These are phyloP conservation scores for Liriodendron chinense DNA, from an alignment of 164 flowering plant genomes.

Conservation along the genomic window DNA sequence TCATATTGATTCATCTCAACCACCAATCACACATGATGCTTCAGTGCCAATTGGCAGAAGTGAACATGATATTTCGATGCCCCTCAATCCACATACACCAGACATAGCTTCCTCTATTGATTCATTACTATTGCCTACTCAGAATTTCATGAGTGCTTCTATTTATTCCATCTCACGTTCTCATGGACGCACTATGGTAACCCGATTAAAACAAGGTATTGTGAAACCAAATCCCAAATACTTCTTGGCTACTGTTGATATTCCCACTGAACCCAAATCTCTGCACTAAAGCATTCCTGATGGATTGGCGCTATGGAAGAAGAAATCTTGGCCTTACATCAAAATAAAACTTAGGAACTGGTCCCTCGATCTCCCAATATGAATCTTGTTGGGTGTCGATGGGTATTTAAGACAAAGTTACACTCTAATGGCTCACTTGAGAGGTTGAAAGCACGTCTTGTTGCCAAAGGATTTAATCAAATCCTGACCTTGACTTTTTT, in stretches of 20 bases:
- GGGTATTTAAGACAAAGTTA: constrained; percentile 7
- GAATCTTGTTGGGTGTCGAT: not conserved
- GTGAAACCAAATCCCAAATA: not conserved
- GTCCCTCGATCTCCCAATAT: not conserved
- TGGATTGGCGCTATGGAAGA: not conserved
- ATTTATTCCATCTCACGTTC: no score
- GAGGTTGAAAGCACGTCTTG: not conserved
- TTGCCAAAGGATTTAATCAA: not conserved
- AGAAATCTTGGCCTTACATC: not conserved
- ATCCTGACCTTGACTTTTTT: no score
- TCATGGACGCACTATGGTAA: no score
- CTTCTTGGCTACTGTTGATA: not conserved
- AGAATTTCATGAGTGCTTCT: no score
- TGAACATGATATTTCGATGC: no score
- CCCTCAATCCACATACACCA: no score
- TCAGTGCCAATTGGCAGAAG: no score
- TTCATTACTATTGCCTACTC: no score
- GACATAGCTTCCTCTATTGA: no score
- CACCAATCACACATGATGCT: no score
- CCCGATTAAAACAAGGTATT: not conserved
- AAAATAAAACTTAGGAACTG: constrained; percentile 2
- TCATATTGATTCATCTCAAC: no score
- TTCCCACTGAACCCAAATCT: not conserved
- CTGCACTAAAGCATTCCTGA: not conserved
- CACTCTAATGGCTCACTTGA: not conserved